Evolutionary conservation across 75 land plant species (phyloP), one percentile per base, ranked within the genome.

Genomic region (Cunninghamia lanceolata): DNA sequence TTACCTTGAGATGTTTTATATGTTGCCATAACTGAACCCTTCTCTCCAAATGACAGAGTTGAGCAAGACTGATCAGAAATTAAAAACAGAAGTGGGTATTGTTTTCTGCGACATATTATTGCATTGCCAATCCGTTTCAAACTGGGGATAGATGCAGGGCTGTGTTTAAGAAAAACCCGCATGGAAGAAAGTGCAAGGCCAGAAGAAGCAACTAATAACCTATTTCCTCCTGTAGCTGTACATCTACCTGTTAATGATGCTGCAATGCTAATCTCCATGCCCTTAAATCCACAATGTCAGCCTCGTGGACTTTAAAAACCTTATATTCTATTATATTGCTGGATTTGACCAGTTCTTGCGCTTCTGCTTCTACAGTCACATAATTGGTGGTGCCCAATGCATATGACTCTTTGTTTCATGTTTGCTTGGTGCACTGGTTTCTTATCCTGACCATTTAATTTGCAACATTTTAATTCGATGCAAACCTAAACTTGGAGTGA

Each of bases 1-100:
- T 59, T 66, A 90, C 96, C 98, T 91, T 92, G 89, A 34, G 94
- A 75, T 54, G 93, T 89, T 84, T 91, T 89, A 88, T 93, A 91
- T 50, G 95, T 93, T 3, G 94, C 96, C 92, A 95, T 91, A 39
- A 95, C 87, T n/a, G 91, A 92, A 28, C 45, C 47, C 53, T 79
- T 38, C 46, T 88, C 35, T 21, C 19, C 36, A 73, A 34, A 36
- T 71, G 74, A 66, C 1, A 16, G 85, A 21, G 82, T 42, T 40
- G 50, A 76, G 50, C 8, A 85, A 30, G 82, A 8, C 36, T 14
- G 28, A 8, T 45, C 25, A 25, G 34, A n/a, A 73, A 32, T 28
- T 9, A 30, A 45, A 45, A 43, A 10, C 14, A 3, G 30, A 83
- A 83, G 53, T 30, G 59, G 59, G n/a, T 35, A 83, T 35, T 83